These are phyloP conservation scores for Suhomyces guaymorum DNA, from an alignment of 1,139 yeast species.

Conservation along the genomic window DNA sequence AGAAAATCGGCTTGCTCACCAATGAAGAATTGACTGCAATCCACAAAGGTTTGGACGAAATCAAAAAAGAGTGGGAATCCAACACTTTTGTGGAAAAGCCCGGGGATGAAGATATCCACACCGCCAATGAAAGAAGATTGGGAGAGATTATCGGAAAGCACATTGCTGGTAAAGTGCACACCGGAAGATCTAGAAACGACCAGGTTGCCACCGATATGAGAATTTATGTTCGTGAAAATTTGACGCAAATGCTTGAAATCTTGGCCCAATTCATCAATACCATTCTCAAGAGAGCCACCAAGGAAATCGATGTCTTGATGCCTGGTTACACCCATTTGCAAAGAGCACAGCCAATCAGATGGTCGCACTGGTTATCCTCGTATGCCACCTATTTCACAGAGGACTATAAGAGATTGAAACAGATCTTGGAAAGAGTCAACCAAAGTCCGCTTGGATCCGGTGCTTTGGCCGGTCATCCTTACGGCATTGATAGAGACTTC, in stretches of 20 bases:
- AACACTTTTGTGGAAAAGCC: constrained; percentile 76
- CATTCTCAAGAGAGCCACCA: constrained; percentile 71
- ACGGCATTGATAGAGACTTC: constrained; percentile 92
- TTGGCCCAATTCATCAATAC: constrained; percentile 65
- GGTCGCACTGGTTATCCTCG: constrained; percentile 96
- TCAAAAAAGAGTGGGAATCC: constrained; percentile 79
- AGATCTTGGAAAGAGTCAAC: constrained; percentile 80
- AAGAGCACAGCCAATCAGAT: constrained; percentile 98
- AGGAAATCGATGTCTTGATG: constrained; percentile 89
- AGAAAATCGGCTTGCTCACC: constrained; percentile 73
- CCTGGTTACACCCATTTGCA: constrained; percentile 99
- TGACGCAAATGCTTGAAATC: constrained; percentile 58
- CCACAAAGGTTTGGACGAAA: constrained; percentile 73
- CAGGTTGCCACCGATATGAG: constrained; percentile 99
- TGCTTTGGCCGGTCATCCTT: constrained; percentile 98
- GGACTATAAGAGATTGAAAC: constrained; percentile 81
- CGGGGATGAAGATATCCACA: constrained; percentile 97
- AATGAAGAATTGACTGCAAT: constrained; percentile 72
- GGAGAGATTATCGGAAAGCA: constrained; percentile 93
- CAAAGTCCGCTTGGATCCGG: constrained; percentile 94
- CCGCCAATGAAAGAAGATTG: constrained; percentile 95
- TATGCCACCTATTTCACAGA: constrained; percentile 93
- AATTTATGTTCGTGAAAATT: constrained; percentile 80
- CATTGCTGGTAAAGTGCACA: constrained; percentile 96
- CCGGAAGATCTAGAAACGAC: constrained; percentile 97